Evolutionary conservation across 2,329 filamentous ascomycete species (phyloP), one percentile per base, ranked within the genome.

Genomic region (Talaromyces sp.): DNA sequence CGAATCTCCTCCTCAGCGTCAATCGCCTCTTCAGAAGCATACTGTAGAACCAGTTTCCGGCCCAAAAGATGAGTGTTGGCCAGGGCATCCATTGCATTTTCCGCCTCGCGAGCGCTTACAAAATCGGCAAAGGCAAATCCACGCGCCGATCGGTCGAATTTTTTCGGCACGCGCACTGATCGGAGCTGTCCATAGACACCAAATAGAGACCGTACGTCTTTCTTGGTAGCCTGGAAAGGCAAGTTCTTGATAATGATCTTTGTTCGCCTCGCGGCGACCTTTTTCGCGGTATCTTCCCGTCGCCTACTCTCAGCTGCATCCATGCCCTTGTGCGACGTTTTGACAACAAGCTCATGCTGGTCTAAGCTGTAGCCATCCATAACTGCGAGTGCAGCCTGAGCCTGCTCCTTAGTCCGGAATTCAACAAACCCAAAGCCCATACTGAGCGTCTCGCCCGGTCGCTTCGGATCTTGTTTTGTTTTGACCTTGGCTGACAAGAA

Each of bases 161-260:
- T 98, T 80, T 96, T 93, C 58, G 95, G 95, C 70, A 99, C 86
- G 64, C 95, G 90, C 63, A 99, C 91, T 58, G 92, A 93, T 70
- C 91, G 89, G 64, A 99, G 85, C 73, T 96, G 89, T 52, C 95
- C 96, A 77, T 97, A 98, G 38, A 91, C 87, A 63, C 90, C 87
- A 73, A 98, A 93, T 49, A 98, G 82, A 58, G 89, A 82, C 64
- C 91, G 86, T 61, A 99, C 84, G 73, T 99, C 95, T 75, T 96
- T 95, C 81, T 96, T 97, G 58, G 87, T 89, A 55, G 90, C 89
- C 79, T 98, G 91, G 80, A 99, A 99, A 21, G 95, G 93, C 76
- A 99, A 80, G 80, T 99, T 99, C 82, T 98, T 99, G 80, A 99
- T 89, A 76, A 98, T 88, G 71, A 99, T 89, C 83, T 98, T 98